Base-by-base conservation (phyloP, 2,329 filamentous ascomycete species). In the Paraconiothyrium brasiliense region DNA sequence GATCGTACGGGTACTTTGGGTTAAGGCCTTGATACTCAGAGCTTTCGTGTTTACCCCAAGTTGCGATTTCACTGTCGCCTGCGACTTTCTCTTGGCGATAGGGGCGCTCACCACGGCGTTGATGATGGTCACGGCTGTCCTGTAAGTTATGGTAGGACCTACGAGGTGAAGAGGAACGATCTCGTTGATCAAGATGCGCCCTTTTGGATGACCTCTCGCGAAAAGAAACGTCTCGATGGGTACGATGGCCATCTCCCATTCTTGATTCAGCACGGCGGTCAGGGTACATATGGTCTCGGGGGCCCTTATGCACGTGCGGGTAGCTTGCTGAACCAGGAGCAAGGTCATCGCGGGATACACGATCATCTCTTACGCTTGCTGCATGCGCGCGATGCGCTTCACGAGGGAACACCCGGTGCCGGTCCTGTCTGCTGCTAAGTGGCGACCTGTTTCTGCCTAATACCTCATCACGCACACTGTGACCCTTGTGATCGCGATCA, bases 101-200 rank as follows among this genome's bases (percentile, higher is more conserved):
- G 32, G 14, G 37, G 24, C 14, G 51, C 14, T 43, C 37, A 13
- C 24, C 14, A 22, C 37, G 37, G 32, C 44, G 9, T 30, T 20
- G 32, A 41, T 7, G 20, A 16, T 43, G 13, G 34, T 44, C 51
- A 6, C 51, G 22, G 20, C 9, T 16, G 16, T 16, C 37, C 10
- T 44, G 51, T 8, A 16, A 20, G 22, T 20, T 37, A 27, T 32
- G 3, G 10, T 54, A n/a, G 24, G 20, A 20, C 24, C 51, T 44
- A 5, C 51, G 22, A 43, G 51, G 37, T 11, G 51, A 54, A 14
- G 24, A 37, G 16, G 51, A 54, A 44, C 13, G 20, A 24, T 54
- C 37, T 44, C 51, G 51, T 14, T 7, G 37, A 20, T 30, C 9
- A 11, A 11, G 14, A 30, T 22, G 51, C 13, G 50, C 7, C 6